Percentiles rank a stretch among this genome's conserved stretches.
Evolutionary conservation across 495 filamentous ascomycete species (phyloP).

Genomic region (Hamigera avellanea): DNA sequence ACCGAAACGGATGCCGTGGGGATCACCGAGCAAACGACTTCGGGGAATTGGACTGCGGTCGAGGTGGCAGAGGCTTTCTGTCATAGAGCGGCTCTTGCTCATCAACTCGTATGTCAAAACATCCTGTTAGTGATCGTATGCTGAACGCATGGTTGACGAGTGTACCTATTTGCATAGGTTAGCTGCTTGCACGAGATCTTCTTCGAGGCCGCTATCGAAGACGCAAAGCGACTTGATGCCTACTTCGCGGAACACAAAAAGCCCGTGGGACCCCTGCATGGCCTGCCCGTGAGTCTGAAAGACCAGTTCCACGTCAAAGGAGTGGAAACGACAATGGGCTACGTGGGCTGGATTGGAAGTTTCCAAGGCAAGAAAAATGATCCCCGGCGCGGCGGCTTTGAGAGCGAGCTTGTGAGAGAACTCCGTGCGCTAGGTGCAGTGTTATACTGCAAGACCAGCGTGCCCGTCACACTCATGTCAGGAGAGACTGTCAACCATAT

Average conservation of each 20-base stretch:
- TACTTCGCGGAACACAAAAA: slow-evolving; percentile 36
- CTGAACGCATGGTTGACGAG: background rate
- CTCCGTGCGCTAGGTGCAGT: slow-evolving; percentile 48
- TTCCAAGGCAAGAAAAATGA: slow-evolving; percentile 37
- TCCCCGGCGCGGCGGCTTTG: slow-evolving; percentile 19
- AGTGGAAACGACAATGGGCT: slow-evolving; percentile 56
- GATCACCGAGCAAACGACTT: slow-evolving; percentile 35
- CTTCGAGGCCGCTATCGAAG: slow-evolving; percentile 48
- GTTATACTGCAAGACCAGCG: slow-evolving; percentile 55
- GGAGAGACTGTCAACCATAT: slow-evolving; percentile 49
- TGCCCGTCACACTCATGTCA: slow-evolving; percentile 49
- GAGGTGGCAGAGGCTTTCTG: slow-evolving; percentile 46
- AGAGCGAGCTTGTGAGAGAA: slow-evolving; percentile 40
- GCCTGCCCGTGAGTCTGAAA: slow-evolving; percentile 55
- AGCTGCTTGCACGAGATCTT: slow-evolving; percentile 54
- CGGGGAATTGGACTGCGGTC: slow-evolving; percentile 32
- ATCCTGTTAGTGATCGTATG: background rate
- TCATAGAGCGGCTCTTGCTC: slow-evolving; percentile 43
- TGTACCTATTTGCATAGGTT: no score
- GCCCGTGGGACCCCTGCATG: slow-evolving; percentile 49
- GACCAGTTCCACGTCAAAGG: slow-evolving; percentile 61
- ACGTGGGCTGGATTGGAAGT: slow-evolving; percentile 40
- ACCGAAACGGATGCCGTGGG: slow-evolving; percentile 41
- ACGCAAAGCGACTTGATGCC: slow-evolving; percentile 47
- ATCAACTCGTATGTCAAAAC: slow-evolving; percentile 37